Evolutionary conservation across 345 rosid genomes (phyloP).

Genomic region (Geranium brycei): DNA sequence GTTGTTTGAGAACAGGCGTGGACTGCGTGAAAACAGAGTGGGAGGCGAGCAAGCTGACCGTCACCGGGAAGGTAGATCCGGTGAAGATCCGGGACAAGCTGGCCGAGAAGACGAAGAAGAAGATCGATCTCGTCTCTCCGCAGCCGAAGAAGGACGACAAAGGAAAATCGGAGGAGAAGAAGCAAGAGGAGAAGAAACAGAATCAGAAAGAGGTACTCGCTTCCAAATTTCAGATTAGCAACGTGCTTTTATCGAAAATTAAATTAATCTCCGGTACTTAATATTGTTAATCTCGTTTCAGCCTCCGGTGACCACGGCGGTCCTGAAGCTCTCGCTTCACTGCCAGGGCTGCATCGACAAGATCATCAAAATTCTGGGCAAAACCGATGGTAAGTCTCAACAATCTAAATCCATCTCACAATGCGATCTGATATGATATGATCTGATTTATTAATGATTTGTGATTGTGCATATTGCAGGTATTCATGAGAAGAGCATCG

Average conservation of each 20-base stretch:
- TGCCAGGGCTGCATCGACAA: conserved; percentile 69
- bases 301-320: conserved; percentile 53
- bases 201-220: conserved; percentile 41
- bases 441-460: background rate
- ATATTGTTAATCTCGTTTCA: conserved; percentile 5
- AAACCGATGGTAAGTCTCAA: conserved; percentile 38
- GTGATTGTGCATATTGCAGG: conserved; percentile 28
- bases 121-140: conserved; percentile 62
- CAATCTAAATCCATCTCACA: background rate
- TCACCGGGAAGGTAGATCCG: conserved; percentile 59
- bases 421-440: too few relatives aligned
- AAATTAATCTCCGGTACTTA: too few relatives aligned
- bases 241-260: too few relatives aligned
- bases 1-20: conserved; percentile 24
- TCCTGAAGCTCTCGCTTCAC: conserved; percentile 44
- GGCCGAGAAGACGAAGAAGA: conserved; percentile 41
- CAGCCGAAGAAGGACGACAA: conserved; percentile 46
- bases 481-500: conserved; percentile 31
- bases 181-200: conserved; percentile 29
- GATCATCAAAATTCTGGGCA: conserved; percentile 35
- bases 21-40: conserved; percentile 44
- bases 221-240: too few relatives aligned
- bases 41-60: conserved; percentile 43
- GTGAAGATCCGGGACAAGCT: conserved; percentile 30
- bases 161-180: conserved; percentile 15